These are phyloP conservation scores for Theobroma cacao DNA, from an alignment of 345 rosid species.

Conservation along the genomic window DNA sequence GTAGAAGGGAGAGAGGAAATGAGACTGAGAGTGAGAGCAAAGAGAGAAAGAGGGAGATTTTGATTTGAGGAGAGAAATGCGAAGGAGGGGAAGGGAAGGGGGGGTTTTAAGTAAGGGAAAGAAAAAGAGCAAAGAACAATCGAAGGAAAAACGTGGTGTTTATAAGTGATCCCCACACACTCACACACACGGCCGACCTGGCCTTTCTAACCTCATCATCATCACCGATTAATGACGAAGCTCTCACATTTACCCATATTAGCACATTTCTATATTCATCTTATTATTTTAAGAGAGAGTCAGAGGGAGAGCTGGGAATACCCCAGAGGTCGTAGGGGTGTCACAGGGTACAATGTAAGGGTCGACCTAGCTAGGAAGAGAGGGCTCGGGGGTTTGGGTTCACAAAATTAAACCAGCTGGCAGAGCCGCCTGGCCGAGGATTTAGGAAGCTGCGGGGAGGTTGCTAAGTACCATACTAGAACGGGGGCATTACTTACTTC, in stretches of 20 bases:
- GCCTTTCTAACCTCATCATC: conserved; percentile 4
- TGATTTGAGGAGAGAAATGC: neutral
- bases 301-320: neutral
- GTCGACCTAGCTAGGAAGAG: neutral
- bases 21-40: neutral
- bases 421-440: neutral
- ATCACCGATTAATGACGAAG: neutral
- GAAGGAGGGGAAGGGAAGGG: neutral
- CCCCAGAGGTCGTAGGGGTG: neutral
- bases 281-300: neutral
- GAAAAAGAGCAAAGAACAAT: neutral
- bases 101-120: neutral
- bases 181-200: conserved; percentile 13
- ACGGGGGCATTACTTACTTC: neutral
- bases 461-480: neutral
- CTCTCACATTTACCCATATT: neutral
- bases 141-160: conserved; percentile 8
- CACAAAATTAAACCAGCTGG: neutral
- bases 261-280: neutral
- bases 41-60: neutral
- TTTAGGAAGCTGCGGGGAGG: conserved; percentile 4
- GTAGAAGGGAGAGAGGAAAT: neutral
- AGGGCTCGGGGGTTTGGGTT: neutral
- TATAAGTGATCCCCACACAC: neutral
- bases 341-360: neutral